These are phyloP conservation scores for Aureobasidium sp. DNA, from an alignment of 2,329 filamentous ascomycete genomes.

Conservation along the genomic window DNA sequence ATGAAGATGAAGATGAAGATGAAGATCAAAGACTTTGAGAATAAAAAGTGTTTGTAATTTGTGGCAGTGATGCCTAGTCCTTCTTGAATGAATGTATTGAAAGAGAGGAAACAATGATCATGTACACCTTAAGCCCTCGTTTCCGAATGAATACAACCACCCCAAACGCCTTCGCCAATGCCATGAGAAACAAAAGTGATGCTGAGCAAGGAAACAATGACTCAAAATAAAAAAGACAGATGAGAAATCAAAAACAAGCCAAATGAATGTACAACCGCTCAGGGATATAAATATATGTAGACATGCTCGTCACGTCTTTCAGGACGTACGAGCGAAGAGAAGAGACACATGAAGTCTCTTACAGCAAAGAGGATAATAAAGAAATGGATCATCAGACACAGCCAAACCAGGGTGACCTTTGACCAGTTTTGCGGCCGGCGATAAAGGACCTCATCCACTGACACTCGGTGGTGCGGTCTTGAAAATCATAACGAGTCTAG, in stretches of 20 bases:
- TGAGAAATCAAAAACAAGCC: neutral
- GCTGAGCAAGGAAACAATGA: neutral
- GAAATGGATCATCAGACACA: neutral
- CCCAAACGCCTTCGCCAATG: slow-evolving; percentile 15
- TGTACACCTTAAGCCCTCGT: neutral
- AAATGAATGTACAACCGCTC: neutral
- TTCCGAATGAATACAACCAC: neutral
- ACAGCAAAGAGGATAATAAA: too few species aligned
- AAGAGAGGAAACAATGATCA: neutral
- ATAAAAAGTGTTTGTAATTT: too few species aligned
- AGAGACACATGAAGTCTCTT: too few species aligned
- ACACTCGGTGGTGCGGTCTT: neutral
- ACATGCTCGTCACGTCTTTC: neutral
- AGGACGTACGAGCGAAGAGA: too few species aligned
- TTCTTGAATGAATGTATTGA: neutral
- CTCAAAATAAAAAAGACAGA: neutral
- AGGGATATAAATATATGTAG: neutral
- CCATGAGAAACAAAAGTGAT: neutral
- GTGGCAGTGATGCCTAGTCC: neutral
- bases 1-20: too few species aligned
- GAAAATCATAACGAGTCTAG: slow-evolving; percentile 14
- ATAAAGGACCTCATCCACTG: neutral
- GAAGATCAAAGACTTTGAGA: too few species aligned
- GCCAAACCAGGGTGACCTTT: slow-evolving; percentile 7
- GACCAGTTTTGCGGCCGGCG: neutral